Conservation (phyloP, 1,139 yeast species). For the Debaryomycetaceae sp. region DNA sequence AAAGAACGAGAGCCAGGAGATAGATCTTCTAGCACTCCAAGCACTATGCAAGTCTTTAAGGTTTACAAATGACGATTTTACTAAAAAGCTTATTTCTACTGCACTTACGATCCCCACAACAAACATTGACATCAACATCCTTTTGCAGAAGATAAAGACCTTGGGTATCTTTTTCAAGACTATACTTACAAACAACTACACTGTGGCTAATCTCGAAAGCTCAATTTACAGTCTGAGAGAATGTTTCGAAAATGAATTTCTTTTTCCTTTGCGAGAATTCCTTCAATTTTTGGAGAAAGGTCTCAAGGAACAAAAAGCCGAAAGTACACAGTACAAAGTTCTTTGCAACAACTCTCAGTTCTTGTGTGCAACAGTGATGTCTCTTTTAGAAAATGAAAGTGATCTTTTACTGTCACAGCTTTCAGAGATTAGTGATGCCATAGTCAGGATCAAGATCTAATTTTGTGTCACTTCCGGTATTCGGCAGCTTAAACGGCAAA, state of each 20-base stretch:
- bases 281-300: slow-evolving; percentile 7
- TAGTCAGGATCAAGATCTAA: not conserved
- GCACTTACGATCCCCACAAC: slow-evolving; percentile 2
- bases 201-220: slow-evolving; percentile 7
- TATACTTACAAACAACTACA: slow-evolving; percentile 3
- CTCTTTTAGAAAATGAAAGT: slow-evolving; percentile 4
- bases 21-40: slow-evolving; percentile 16
- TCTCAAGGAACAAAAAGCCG: not conserved
- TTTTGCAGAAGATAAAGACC: slow-evolving; percentile 29
- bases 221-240: slow-evolving; percentile 7
- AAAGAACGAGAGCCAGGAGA: slow-evolving; percentile 9
- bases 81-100: slow-evolving; percentile 5
- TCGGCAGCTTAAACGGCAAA: not conserved
- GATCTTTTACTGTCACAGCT: slow-evolving; percentile 7
- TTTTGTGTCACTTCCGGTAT: not conserved
- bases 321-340: slow-evolving; percentile 12
- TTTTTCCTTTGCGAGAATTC: slow-evolving; percentile 16
- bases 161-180: slow-evolving; percentile 20
- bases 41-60: slow-evolving; percentile 4
- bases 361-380: slow-evolving; percentile 27
- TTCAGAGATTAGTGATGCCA: not conserved
- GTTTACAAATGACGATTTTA: slow-evolving; percentile 1
- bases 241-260: slow-evolving; percentile 8
- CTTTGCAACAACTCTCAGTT: slow-evolving; percentile 33
- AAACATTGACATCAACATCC: slow-evolving; percentile 8